Evolutionary conservation across 768 basidiomycete genomes (phyloP), one percentile per base, ranked within the genome.

Genomic region (Suillus ampliporus): DNA sequence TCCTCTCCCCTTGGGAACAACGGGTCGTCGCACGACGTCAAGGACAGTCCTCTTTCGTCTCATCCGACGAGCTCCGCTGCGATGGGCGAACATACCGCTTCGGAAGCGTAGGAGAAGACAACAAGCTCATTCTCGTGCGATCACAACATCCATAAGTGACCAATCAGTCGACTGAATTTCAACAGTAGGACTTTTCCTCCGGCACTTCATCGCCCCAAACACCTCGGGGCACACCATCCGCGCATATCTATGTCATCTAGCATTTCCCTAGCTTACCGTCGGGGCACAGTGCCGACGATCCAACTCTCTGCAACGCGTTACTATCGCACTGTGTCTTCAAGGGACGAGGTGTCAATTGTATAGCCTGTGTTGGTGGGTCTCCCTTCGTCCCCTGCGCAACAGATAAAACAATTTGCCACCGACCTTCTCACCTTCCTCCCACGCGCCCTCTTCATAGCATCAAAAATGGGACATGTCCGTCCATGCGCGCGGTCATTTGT

Each of bases 61-160:
- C 94, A 0, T 83, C 87, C 72, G 97, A 99, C 73, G 89, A 90
- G n/a, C 80, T 88, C 35, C 86, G 91, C 21, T 93, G 93, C 67
- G 94, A 96, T 67, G 90, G 91, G 34, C 84, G 95, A 38, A 94
- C 94, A 46, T 97, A 98, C 71, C 86, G 97, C 9, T 98, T 99
- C 70, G 95, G 91, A 2, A 96, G 94, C 70, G 94, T 98, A 3
- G 97, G 95, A 19, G 97, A 99, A 74, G 97, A 99, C 69, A 97
- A 96, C 73, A 96, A 96, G 73, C 71, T 99, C 5, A 91, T 97
- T 48, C 72, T 99, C 67, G 95, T 95, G 72, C 59, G 86, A 74
- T 62, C 5, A 10, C 17, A 6, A 11, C 6, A 19, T 15, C 3
- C 19, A 37, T 23, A 3, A 37, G 10, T 17, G 21, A 13, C 21